Percentiles rank a stretch among this genome's conserved stretches.
Conservation (phyloP, 441 rosid species). For the Rhodomyrtus psidioides region DNA sequence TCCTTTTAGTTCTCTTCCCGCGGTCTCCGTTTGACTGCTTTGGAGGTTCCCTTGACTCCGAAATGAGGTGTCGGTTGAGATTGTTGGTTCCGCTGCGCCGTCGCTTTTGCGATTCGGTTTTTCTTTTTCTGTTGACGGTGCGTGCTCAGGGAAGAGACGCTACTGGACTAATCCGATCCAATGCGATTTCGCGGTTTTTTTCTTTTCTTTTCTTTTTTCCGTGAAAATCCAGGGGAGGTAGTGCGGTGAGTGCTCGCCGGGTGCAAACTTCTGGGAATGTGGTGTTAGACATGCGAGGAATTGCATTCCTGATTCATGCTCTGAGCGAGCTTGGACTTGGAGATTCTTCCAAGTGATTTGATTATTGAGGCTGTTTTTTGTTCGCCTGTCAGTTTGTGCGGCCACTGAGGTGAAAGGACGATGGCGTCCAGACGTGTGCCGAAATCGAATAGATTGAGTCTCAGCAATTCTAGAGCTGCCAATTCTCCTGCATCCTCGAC, state of each 20-base stretch:
- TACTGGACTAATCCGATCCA: neutral
- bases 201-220: neutral
- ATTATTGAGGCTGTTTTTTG: neutral
- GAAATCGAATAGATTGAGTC: conserved; percentile 47
- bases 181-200: neutral
- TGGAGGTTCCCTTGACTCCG: neutral
- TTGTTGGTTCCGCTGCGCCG: neutral
- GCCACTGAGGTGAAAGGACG: conserved; percentile 17
- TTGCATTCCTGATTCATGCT: neutral
- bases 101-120: neutral
- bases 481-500: conserved; percentile 90
- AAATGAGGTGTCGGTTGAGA: neutral
- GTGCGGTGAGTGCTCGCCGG: neutral
- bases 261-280: neutral
- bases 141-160: neutral
- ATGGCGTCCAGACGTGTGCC: conserved; percentile 71
- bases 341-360: neutral
- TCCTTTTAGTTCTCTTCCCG: neutral
- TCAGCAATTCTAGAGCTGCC: conserved; percentile 38
- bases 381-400: conserved; percentile 3
- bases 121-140: neutral
- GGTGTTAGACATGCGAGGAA: neutral
- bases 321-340: neutral
- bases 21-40: neutral
- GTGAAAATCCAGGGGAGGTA: neutral